Base-by-base conservation (phyloP, 2,329 filamentous ascomycete genomes). In the Akanthomyces uredinophilus region DNA sequence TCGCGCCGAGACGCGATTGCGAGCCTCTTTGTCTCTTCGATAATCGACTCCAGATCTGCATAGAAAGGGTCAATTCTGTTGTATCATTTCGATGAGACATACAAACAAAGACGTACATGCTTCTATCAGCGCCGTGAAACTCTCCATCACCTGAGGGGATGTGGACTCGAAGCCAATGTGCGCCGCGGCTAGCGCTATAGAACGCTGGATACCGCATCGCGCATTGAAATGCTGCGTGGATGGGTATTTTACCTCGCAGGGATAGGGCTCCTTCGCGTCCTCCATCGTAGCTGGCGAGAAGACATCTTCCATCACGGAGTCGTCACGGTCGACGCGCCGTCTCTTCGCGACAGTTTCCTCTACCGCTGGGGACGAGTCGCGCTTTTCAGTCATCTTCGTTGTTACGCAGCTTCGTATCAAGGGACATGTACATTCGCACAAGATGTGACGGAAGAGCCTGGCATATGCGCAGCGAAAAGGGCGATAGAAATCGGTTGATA, bases 81-180 rank as follows among this genome's bases (percentile, higher is more conserved):
- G 6, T 7, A 10, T 22, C 6, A 18, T 22, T 24, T 35, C 0
- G 10, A 11, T 35, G 6, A 35, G 10, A 16, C 18, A 39, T 24
- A 39, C 7, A 13, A 1, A 5, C 16, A 54, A 37, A 37, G 29
- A 70, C 83, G 64, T 70, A 87, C 86, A 88, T 5, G 78, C 78
- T 68, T 88, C 85, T 1, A 82, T 80, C 66, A 81, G 75, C 22
- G 74, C 71, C 4, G 83, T 79, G 49, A 88, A 83, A 65, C 81
- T 81, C 70, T 87, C 84, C 66, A 88, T 71, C 1, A 85, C 84
- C 59, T 85, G 81, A 8, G 78, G 77, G 1, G 76, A 80, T 16
- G 84, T 80, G 29, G 77, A 75, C 35, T 81, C 76, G 66, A 87
- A 88, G 32, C 86, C 86, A 43, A 87, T 81, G 64, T 86, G 81